Evolutionary conservation across 495 filamentous ascomycete species (phyloP).

Genomic region (Penicillium angulare): DNA sequence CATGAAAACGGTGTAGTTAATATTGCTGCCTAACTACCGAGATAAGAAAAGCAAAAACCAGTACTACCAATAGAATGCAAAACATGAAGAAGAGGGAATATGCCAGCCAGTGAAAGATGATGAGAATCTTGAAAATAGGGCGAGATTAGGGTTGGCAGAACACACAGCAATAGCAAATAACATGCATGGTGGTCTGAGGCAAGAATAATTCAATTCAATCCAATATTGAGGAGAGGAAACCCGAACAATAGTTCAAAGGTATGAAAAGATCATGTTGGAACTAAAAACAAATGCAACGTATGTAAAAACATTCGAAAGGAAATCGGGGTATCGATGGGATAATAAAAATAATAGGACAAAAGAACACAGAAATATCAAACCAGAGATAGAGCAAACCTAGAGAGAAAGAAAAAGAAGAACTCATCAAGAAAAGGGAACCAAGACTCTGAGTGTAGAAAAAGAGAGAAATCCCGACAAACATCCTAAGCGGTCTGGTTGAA

Average conservation of each 20-base stretch:
- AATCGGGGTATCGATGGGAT: conserved; percentile 4
- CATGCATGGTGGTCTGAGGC: no score
- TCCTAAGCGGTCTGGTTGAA: background rate
- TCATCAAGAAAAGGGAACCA: background rate
- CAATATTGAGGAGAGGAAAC: background rate
- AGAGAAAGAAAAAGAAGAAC: background rate
- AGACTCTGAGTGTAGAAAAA: background rate
- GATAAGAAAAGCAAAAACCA: no score
- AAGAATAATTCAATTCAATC: background rate
- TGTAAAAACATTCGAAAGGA: background rate
- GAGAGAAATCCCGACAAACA: background rate
- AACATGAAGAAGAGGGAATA: background rate
- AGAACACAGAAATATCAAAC: background rate
- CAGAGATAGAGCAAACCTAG: background rate
- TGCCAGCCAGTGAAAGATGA: no score
- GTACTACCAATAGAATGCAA: background rate
- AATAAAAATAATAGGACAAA: background rate
- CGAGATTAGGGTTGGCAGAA: background rate
- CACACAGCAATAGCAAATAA: background rate
- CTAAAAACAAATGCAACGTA: background rate
- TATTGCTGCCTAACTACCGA: no score
- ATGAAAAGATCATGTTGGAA: background rate
- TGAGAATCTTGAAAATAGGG: background rate
- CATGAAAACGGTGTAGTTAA: no score
- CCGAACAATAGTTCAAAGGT: background rate